phyloP scores from a whole-genome alignment of 208 protist genomes.

The Trypanosoma congolense region DNA sequence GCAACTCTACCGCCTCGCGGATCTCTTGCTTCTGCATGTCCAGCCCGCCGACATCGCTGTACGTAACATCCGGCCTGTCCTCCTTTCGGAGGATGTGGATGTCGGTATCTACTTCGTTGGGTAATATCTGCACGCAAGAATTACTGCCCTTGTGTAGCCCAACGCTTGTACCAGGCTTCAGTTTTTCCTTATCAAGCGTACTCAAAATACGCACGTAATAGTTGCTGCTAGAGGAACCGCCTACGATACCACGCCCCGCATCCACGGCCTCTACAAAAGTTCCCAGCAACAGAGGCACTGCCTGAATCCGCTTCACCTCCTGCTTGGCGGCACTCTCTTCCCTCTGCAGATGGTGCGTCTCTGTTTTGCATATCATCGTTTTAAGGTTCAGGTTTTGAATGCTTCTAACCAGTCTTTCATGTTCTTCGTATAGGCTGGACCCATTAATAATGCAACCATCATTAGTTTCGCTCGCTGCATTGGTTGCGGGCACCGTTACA shows the following conservation, averaged over 20 bases:
- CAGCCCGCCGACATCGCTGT: conserved; percentile 97
- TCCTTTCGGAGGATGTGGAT: conserved; percentile 93
- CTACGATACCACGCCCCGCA: conserved; percentile 91
- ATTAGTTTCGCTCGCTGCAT: conserved; percentile 8
- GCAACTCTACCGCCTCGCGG: conserved; percentile 99
- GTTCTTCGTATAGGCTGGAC: conserved; percentile 66
- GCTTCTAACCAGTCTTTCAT: conserved; percentile 59
- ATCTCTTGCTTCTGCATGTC: conserved; percentile 99
- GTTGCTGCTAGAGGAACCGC: conserved; percentile 94
- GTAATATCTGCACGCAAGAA: conserved; percentile 97
- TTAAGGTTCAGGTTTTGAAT: conserved; percentile 83
- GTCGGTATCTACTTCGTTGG: conserved; percentile 96
- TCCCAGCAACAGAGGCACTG: conserved; percentile 99
- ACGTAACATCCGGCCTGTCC: conserved; percentile 93
- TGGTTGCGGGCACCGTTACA: conserved; percentile 5
- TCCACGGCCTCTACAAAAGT: conserved; percentile 99
- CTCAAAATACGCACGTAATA: conserved; percentile 98
- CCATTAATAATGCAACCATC: not conserved
- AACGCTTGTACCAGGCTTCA: conserved; percentile 99
- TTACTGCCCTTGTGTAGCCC: conserved; percentile 98
- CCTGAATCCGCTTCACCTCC: conserved; percentile 98
- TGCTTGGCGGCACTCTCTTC: conserved; percentile 88
- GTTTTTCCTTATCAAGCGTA: conserved; percentile 96
- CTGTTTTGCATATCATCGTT: conserved; percentile 86
- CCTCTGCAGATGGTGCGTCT: conserved; percentile 85